phyloP scores from a whole-genome alignment of 352 stramenopile species.

The Pythium sukuiense region DNA sequence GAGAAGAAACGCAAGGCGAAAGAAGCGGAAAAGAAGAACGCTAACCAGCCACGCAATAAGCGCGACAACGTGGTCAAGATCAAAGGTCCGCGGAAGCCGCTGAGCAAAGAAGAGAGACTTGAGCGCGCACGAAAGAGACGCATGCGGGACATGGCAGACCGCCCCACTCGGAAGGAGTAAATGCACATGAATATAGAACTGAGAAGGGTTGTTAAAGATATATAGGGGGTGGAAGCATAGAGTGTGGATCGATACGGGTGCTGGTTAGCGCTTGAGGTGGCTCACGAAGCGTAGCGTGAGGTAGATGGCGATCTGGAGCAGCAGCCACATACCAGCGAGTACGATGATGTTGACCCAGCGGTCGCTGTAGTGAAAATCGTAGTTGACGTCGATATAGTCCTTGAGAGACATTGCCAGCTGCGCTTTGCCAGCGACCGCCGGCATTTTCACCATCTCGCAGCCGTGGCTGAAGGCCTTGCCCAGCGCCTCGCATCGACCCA shows the following conservation, averaged over 20 bases:
- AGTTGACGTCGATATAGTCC: slow-evolving; percentile 25
- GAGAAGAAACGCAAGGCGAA: slow-evolving; percentile 35
- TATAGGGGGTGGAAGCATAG: too few species aligned
- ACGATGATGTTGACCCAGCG: slow-evolving; percentile 29
- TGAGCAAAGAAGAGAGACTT: slow-evolving; percentile 68
- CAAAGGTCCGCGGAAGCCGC: slow-evolving; percentile 46
- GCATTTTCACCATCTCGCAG: slow-evolving; percentile 12
- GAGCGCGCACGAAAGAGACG: slow-evolving; percentile 62
- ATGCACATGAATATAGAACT: too few species aligned
- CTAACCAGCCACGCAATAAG: slow-evolving; percentile 29
- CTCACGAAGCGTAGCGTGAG: slow-evolving; percentile 52
- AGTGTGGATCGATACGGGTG: too few species aligned
- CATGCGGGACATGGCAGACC: slow-evolving; percentile 68
- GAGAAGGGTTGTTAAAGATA: too few species aligned
- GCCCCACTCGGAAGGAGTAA: slow-evolving; percentile 58
- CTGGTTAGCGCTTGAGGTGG: slow-evolving; percentile 57
- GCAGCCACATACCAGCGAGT: slow-evolving; percentile 30
- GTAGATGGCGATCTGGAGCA: slow-evolving; percentile 41
- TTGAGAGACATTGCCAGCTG: slow-evolving; percentile 8
- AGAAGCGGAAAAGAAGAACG: slow-evolving; percentile 24
- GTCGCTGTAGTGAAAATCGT: slow-evolving; percentile 30
- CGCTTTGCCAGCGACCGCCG: too few species aligned
- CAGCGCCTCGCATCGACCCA: slow-evolving; percentile 26
- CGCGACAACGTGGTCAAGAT: slow-evolving; percentile 57
- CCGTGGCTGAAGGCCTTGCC: slow-evolving; percentile 14